Conservation (phyloP, 1,139 yeast genomes). For the Lodderomyces oxycetoniae region DNA sequence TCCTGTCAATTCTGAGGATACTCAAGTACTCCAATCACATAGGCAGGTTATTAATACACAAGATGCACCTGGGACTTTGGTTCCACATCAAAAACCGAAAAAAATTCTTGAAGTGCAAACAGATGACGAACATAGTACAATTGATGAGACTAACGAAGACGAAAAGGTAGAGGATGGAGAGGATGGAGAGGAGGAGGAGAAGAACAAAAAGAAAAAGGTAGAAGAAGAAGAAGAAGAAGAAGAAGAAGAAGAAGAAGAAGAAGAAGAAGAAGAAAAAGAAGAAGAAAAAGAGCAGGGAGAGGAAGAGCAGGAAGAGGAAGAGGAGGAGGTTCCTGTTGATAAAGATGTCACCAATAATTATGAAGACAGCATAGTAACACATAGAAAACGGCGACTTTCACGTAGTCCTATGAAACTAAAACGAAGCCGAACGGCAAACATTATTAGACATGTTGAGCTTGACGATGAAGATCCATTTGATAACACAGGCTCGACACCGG, state of each 20-base stretch:
- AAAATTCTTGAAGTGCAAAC: constrained; percentile 9
- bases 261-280: constrained; percentile 11
- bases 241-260: constrained; percentile 8
- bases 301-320: constrained; percentile 13
- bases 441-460: constrained; percentile 1
- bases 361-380: constrained; percentile 14
- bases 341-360: constrained; percentile 5
- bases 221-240: constrained; percentile 15
- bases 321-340: constrained; percentile 3
- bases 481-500: background rate
- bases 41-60: constrained; percentile 20
- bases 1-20: background rate
- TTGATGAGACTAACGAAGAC: constrained; percentile 12
- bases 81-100: constrained; percentile 1
- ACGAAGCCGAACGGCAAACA: constrained; percentile 5
- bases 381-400: constrained; percentile 9
- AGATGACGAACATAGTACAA: constrained; percentile 12
- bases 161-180: constrained; percentile 9
- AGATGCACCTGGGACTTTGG: constrained; percentile 11
- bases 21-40: constrained; percentile 7
- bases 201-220: constrained; percentile 1
- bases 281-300: constrained; percentile 3
- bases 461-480: background rate
- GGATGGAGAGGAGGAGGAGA: constrained; percentile 11
- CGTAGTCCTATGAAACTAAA: constrained; percentile 8